Percentiles rank a stretch among this genome's conserved stretches.
These are phyloP conservation scores for Nasturtium officinale DNA, from an alignment of 345 rosid species.

Conservation along the genomic window DNA sequence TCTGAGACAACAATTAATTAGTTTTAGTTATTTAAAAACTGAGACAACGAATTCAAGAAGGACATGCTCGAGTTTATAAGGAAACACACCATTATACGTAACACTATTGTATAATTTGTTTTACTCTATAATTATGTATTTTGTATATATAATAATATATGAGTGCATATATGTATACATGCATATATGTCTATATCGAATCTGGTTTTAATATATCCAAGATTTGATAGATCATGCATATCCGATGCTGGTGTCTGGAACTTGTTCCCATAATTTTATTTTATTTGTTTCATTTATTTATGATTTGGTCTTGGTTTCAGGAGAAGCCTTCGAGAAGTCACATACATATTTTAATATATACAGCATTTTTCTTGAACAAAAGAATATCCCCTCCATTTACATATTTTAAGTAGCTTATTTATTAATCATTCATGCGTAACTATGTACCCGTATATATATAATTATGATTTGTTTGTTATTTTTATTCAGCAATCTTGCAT, in stretches of 20 bases:
- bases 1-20: background rate
- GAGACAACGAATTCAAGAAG: background rate
- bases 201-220: slow-evolving; percentile 20
- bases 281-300: background rate
- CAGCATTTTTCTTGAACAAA: slow-evolving; percentile 20
- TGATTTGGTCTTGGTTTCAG: slow-evolving; percentile 24
- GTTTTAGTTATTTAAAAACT: background rate
- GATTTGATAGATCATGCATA: slow-evolving; percentile 32
- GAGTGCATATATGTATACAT: background rate
- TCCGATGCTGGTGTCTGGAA: slow-evolving; percentile 29
- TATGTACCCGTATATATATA: background rate
- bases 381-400: slow-evolving; percentile 19
- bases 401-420: background rate
- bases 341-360: background rate
- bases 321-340: slow-evolving; percentile 21
- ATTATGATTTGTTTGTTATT: background rate
- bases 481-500: background rate
- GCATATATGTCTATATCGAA: background rate
- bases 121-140: background rate
- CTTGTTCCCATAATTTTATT: slow-evolving; percentile 17
- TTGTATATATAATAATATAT: background rate
- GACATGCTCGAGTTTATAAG: slow-evolving; percentile 11
- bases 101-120: background rate
- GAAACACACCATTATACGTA: background rate
- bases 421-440: slow-evolving; percentile 2